Conservation (phyloP, 345 rosid species). For the Eucalyptus guilfoylei region DNA sequence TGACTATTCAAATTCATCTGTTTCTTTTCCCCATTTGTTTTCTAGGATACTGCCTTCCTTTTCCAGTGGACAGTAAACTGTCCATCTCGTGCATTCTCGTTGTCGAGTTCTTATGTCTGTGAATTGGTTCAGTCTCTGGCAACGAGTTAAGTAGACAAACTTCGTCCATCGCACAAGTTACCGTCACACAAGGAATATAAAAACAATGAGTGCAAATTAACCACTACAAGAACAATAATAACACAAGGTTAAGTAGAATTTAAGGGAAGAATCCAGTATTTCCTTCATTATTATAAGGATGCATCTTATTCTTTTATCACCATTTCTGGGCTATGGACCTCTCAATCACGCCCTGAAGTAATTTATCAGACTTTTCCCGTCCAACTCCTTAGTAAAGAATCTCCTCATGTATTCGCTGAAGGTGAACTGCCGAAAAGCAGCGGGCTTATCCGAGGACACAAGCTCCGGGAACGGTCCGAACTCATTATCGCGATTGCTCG, state of each 20-base stretch:
- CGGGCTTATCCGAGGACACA: slow-evolving; percentile 18
- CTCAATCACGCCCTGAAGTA: slow-evolving; percentile 13
- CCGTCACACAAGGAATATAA: not conserved
- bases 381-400: slow-evolving; percentile 26
- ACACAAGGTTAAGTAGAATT: not conserved
- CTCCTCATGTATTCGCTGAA: slow-evolving; percentile 11
- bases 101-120: no score
- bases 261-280: not conserved
- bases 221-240: not conserved
- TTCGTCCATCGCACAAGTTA: not conserved
- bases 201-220: not conserved
- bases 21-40: not conserved
- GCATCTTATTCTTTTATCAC: not conserved
- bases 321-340: not conserved
- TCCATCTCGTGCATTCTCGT: not conserved
- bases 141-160: not conserved
- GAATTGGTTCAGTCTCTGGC: no score
- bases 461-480: slow-evolving; percentile 31
- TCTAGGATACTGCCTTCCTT: not conserved
- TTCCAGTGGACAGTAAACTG: not conserved
- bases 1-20: not conserved
- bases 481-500: slow-evolving; percentile 1
- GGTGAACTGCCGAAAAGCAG: slow-evolving; percentile 11
- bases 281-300: not conserved
- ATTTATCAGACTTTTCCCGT: slow-evolving; percentile 18